Base-by-base conservation (phyloP, 441 rosid genomes). In the Aquilaria agallochum region DNA sequence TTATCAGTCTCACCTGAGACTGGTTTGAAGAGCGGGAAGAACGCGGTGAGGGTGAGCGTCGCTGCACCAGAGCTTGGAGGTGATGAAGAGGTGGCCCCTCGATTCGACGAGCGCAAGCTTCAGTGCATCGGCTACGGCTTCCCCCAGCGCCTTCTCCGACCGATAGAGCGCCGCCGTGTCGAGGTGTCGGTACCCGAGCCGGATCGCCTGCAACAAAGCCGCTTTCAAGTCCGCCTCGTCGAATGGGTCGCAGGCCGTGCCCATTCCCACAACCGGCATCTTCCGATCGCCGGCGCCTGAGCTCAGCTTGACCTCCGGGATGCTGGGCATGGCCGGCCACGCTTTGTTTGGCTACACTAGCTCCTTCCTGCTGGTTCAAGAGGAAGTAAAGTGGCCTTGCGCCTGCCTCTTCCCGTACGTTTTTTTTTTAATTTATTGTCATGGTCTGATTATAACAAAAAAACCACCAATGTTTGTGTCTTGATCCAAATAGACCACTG, bases 161-260 rank as follows among this genome's bases (percentile, higher is more conserved):
- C 59, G 53, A 54, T 72, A 76, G 5, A 63, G 30, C 2, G 68
- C n/a, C 2, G 86, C 77, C 1, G 76, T 64, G 68, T 78, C 83
- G 31, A 78, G 75, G 69, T 71, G 80, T 44, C 80, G 11, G 65
- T 71, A 71, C 27, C 82, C 85, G 2, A 69, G 54, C 58, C 55
- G 63, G 20, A 78, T 67, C 20, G 85, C 75, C 20, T 73, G 72
- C 32, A 78, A 34, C 0, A 71, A 47, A 1, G 70, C 76, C 2
- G 50, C 1, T 50, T 58, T 63, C 55, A 68, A 5, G 33, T 14
- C 63, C 1, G 31, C 5, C 66, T 34, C 66, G 6, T 63, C 65
- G 8, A 56, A 53, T 1, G 53, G 69, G 48, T 50, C 36, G 2
- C 62, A 67, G 2, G 68, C 66, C 8, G 72, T 62, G 34, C 76